Conservation (phyloP, 768 basidiomycete species). For the Agaricus bisporus region DNA sequence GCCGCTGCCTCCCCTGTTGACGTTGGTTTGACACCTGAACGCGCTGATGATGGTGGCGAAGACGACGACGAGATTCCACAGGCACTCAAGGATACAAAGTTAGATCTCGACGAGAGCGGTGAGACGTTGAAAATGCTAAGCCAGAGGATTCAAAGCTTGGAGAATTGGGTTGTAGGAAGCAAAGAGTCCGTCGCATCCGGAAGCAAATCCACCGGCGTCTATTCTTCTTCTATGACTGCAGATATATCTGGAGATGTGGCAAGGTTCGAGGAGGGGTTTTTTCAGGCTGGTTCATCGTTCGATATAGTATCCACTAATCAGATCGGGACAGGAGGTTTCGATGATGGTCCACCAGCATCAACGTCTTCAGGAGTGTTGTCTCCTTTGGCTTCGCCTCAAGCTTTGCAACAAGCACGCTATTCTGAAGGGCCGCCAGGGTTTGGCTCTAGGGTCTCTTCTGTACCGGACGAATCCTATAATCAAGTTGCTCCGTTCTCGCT, state of each 20-base stretch:
- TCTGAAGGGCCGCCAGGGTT: neutral
- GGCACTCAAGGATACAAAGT: neutral
- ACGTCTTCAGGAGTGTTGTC: neutral
- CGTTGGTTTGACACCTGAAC: neutral
- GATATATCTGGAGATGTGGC: neutral
- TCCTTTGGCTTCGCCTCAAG: constrained; percentile 1
- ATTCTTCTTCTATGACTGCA: neutral
- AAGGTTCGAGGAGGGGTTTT: neutral
- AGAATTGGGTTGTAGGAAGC: neutral
- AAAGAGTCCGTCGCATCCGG: neutral
- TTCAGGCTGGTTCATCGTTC: neutral
- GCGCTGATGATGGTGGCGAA: neutral
- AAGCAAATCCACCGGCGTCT: neutral
- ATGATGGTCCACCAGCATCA: neutral
- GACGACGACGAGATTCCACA: neutral
- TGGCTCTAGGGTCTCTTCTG: neutral
- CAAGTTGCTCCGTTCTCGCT: constrained; percentile 35
- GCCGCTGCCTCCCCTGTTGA: constrained; percentile 15
- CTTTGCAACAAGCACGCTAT: neutral
- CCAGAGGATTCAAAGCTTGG: constrained; percentile 4
- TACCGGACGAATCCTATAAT: neutral
- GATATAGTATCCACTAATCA: neutral
- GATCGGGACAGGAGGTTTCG: neutral
- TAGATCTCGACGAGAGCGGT: constrained; percentile 4
- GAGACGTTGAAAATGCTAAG: constrained; percentile 1